phyloP scores from a whole-genome alignment of 345 rosid genomes.

The Salix exigua region DNA sequence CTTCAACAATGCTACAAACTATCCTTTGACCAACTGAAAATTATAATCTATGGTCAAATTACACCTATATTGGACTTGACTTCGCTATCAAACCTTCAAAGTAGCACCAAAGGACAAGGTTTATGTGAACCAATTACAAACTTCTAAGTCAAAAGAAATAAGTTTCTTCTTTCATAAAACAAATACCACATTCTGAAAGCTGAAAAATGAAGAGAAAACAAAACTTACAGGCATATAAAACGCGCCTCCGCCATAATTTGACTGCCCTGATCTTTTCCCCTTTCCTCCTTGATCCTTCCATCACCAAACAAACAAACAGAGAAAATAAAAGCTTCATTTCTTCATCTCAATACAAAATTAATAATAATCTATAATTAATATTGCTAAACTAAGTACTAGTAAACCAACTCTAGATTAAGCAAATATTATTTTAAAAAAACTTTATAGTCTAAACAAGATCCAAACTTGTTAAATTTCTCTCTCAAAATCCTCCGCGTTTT shows the following conservation, averaged over 20 bases:
- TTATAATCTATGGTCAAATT: background rate
- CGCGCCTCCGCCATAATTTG: slow-evolving; percentile 58
- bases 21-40: background rate
- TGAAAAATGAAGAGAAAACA: background rate
- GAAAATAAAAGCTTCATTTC: background rate
- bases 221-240: slow-evolving; percentile 43
- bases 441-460: background rate
- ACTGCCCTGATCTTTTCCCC: slow-evolving; percentile 39
- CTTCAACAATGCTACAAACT: background rate
- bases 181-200: background rate
- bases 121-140: background rate
- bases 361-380: too few relatives aligned
- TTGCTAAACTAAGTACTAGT: too few relatives aligned
- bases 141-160: background rate
- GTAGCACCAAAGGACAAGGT: background rate
- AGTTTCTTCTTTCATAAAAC: too few relatives aligned
- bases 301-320: slow-evolving; percentile 9
- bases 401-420: background rate
- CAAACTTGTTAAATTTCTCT: background rate
- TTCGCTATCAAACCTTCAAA: background rate
- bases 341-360: background rate
- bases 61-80: background rate
- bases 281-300: slow-evolving; percentile 39
- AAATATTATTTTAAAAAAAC: background rate
- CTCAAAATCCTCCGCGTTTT: background rate